Conservation (phyloP, 805 yeast genomes). For the Yarrowia alimentaria region DNA sequence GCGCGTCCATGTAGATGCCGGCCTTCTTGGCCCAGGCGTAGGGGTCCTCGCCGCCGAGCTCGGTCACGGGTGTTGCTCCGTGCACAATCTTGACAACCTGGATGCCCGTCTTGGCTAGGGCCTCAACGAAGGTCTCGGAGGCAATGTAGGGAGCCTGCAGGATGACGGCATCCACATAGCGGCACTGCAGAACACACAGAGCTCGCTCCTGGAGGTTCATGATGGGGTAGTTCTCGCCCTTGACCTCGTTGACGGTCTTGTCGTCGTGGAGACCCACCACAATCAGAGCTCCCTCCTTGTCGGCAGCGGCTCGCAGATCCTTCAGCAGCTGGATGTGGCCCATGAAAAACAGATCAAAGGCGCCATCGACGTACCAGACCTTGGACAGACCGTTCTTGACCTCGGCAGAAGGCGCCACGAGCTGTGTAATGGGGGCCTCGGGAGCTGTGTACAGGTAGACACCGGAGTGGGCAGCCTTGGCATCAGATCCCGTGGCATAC, state of each 20-base stretch:
- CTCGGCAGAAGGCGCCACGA: constrained; percentile 17
- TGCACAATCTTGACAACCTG: constrained; percentile 49
- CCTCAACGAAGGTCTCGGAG: constrained; percentile 42
- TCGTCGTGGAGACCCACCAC: constrained; percentile 71
- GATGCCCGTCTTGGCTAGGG: constrained; percentile 40
- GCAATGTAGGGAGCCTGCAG: constrained; percentile 66
- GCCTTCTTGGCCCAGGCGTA: constrained; percentile 42
- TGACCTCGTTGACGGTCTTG: constrained; percentile 50
- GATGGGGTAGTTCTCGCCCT: constrained; percentile 70
- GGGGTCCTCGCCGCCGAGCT: constrained; percentile 42
- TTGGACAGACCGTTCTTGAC: constrained; percentile 29
- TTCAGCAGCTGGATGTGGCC: constrained; percentile 81
- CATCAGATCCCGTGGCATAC: constrained; percentile 67
- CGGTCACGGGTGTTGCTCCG: constrained; percentile 54
- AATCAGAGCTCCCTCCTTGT: constrained; percentile 46
- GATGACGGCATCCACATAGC: constrained; percentile 74
- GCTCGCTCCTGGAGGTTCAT: constrained; percentile 88
- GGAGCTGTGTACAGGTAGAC: constrained; percentile 48
- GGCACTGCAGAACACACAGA: constrained; percentile 83
- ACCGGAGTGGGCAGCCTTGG: constrained; percentile 55
- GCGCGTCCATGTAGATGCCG: constrained; percentile 46
- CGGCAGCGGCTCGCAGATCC: constrained; percentile 46
- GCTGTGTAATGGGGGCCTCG: constrained; percentile 4
- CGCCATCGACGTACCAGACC: constrained; percentile 68
- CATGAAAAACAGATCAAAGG: constrained; percentile 88